Evolutionary conservation across 371 early-diverging fungal genomes (phyloP), one percentile per base, ranked within the genome.

Genomic region (Lichtheimia corymbifera): DNA sequence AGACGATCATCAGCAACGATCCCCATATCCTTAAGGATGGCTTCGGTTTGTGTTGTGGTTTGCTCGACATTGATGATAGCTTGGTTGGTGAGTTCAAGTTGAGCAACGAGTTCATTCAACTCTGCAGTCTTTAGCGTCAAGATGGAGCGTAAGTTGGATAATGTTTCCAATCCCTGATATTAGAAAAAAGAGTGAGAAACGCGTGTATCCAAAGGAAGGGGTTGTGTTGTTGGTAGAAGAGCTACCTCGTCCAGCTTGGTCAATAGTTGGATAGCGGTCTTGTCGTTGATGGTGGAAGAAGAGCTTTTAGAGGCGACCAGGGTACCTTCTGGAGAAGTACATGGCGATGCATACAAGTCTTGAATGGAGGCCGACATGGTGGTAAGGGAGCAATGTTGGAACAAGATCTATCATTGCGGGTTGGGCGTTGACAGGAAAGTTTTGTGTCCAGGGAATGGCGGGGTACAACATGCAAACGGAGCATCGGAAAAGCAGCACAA

Each of bases 121-220:
- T 80, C 81, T 11, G 78, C 76, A 14, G 81, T 77, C 50, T 80
- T 80, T 12, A 80, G 58, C 1, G 76, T 73, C 35, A 80, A 53
- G 53, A 80, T 74, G 27, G 78, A 77, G 4, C 81, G 78, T 5
- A 80, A 61, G 44, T 77, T 77, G 53, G 71, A 67, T 24, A 77
- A 68, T 18, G 78, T 76, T 65, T 80, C 78, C 28, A 72, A 66
- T 22, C 77, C 78, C 75, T 74, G 35, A 35, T 40, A 35, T 27
- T 3, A 28, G 45, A 12, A 1, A 12, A 1, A 18, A 5, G 17
- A 47, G 22, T 22, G 22, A 35, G 35, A 9, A 35, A 35, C 35
- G 35, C 35, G 35, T 35, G 2, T 47, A 47, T 5, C 45, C 45
- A 17, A 47, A 47, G 47, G n/a, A 12, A 2, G 5, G 5, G 15